Base-by-base conservation (phyloP, 2,329 filamentous ascomycete species). In the Exophiala xenobiotica region DNA sequence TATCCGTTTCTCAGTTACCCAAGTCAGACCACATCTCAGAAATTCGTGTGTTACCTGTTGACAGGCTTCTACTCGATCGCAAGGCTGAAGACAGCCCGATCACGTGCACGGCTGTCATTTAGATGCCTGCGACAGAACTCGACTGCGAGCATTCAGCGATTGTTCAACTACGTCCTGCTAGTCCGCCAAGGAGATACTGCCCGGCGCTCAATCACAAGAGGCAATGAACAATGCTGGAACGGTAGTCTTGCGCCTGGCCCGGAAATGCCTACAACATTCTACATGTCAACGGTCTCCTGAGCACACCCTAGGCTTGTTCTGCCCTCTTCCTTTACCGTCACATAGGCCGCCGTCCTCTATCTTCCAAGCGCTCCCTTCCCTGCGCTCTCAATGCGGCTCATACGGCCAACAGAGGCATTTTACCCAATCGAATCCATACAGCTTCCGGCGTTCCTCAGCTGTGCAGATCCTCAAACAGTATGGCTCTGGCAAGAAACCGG, bases 221-320 rank as follows among this genome's bases (percentile, higher is more conserved):
- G 56, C 53, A 46, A 61, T 61, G 59, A 56, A 54, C 59, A 57
- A 61, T 61, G 59, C 45, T 53, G 50, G 46, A 55, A 54, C 59
- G 56, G 42, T 61, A 59, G 57, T 47, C 38, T 35, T 56, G 57
- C 59, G 59, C 57, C 43, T 53, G 29, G 44, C 54, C 42, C 49
- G 54, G 46, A 46, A 43, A 37, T 52, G 56, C 50, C 43, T 57
- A 18, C 54, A 49, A 18, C 43, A 42, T 6, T 48, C 54, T 19
- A 41, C 50, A 47, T 56, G 46, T 23, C 46, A 27, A 26, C 2
- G 27, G 11, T 31, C 29, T 26, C 14, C 16, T 11, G 20, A 37
- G 40, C 26, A 43, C 19, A 19, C 40, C n/a, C 44, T 33, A 49
- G 42, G 31, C 22, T 31, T 46, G 6, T 20, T 49, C 31, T 23